Evolutionary conservation across 225 moss, liverwort and hornwort genomes (phyloP), one percentile per base, ranked within the genome.

Genomic region (Neckera pumila): DNA sequence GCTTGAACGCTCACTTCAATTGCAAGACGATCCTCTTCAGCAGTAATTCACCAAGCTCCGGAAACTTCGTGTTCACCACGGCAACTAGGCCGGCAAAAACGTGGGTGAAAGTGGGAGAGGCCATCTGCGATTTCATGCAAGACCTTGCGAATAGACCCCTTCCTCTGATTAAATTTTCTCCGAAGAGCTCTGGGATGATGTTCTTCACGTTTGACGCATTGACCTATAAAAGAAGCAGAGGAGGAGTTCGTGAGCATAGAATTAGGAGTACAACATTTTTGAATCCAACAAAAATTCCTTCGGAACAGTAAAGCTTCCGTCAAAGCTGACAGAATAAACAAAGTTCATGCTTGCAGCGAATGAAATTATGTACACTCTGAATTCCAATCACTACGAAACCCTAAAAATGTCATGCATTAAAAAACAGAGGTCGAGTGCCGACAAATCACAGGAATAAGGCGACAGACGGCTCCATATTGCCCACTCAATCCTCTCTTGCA

Each of bases 41-140:
- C 56, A 96, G 90, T 26, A 95, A 89, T 74, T 95, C 96, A 53
- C 95, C 95, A 28, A 97, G 94, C 88, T 95, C 97, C 6, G 95
- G 95, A 84, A 95, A 97, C 89, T 96, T 97, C 13, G 93, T 97
- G 67, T 97, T 96, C 17, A 97, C 93, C 30, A 96, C 92, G 9
- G 95, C 96, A 30, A 95, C 96, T 64, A 95, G 49, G 31, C 94
- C 93, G 33, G 95, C 95, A 91, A 97, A 96, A 27, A 96, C 86
- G 63, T 96, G 97, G 14, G 95, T 95, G 84, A 95, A 96, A 73
- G 95, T 90, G n/a, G 96, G 95, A 78, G 95, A 96, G 62, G 96
- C 94, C 95, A 97, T 95, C 83, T 97, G 97, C 7, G 95, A 96
- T 65, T 96, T 96, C 96, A 96, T 95, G 91, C 95, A 97, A 22